Evolutionary conservation across 2,329 filamentous ascomycete species (phyloP).

Genomic region (Ophiostoma sp.): DNA sequence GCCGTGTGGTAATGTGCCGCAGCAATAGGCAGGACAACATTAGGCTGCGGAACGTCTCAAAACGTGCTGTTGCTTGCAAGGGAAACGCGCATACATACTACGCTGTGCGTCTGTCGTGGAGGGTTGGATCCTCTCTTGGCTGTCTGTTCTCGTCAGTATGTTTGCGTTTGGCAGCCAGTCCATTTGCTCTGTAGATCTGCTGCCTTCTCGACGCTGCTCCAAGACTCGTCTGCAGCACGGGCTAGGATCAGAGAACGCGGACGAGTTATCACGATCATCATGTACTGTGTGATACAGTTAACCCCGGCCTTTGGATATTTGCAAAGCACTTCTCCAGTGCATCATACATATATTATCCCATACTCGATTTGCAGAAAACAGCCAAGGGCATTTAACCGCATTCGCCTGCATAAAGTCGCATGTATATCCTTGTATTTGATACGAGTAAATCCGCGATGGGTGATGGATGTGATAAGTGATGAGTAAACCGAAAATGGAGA

Average conservation of each 20-base stretch:
- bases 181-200: background rate
- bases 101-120: slow-evolving; percentile 1
- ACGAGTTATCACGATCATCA: background rate
- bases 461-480: slow-evolving; percentile 1
- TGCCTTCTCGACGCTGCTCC: background rate
- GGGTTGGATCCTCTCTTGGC: background rate
- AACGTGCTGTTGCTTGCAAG: background rate
- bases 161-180: background rate
- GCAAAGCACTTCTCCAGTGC: background rate
- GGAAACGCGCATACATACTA: slow-evolving; percentile 2
- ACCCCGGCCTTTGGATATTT: background rate
- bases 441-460: background rate
- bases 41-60: slow-evolving; percentile 10
- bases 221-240: background rate
- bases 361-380: background rate
- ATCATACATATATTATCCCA: background rate
- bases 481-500: background rate
- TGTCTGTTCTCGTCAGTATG: background rate
- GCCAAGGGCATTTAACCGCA: background rate
- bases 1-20: background rate
- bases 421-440: background rate
- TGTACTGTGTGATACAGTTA: background rate
- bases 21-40: background rate
- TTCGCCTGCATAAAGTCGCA: background rate
- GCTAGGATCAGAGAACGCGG: background rate